phyloP scores from a whole-genome alignment of 148 eudicot species.

The Pouteria glomerata region DNA sequence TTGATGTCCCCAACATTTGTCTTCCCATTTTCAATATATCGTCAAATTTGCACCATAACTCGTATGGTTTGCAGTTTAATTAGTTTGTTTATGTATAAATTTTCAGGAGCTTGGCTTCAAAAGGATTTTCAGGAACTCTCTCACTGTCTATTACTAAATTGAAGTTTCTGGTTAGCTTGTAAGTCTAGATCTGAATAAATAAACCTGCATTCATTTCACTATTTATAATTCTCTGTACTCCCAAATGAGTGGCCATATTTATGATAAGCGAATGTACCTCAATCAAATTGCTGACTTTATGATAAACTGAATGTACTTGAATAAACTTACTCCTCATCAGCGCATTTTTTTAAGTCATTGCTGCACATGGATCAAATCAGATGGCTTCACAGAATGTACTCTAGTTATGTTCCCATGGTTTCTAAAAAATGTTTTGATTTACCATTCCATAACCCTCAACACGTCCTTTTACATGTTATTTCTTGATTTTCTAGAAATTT shows the following conservation, averaged over 20 bases:
- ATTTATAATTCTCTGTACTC: neutral
- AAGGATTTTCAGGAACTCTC: slow-evolving; percentile 80
- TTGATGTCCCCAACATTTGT: neutral
- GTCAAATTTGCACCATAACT: neutral
- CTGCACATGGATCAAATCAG: neutral
- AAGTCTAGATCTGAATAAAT: slow-evolving; percentile 30
- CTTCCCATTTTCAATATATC: neutral
- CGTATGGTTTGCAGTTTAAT: neutral
- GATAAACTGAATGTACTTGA: neutral
- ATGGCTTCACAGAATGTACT: neutral
- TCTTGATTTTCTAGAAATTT: too few species aligned
- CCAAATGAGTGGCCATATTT: neutral
- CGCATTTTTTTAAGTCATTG: too few species aligned
- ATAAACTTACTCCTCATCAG: neutral
- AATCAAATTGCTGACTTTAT: too few species aligned
- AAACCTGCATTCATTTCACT: neutral
- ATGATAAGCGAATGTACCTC: too few species aligned
- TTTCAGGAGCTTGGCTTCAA: slow-evolving; percentile 71
- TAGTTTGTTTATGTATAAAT: neutral
- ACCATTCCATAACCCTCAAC: too few species aligned
- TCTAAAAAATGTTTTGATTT: neutral
- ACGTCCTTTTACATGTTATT: too few species aligned
- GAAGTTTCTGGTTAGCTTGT: slow-evolving; percentile 70
- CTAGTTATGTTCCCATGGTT: neutral
- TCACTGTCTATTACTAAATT: slow-evolving; percentile 69